Evolutionary conservation across 2,329 filamentous ascomycete species (phyloP).

Genomic region (Aphanocladium album): DNA sequence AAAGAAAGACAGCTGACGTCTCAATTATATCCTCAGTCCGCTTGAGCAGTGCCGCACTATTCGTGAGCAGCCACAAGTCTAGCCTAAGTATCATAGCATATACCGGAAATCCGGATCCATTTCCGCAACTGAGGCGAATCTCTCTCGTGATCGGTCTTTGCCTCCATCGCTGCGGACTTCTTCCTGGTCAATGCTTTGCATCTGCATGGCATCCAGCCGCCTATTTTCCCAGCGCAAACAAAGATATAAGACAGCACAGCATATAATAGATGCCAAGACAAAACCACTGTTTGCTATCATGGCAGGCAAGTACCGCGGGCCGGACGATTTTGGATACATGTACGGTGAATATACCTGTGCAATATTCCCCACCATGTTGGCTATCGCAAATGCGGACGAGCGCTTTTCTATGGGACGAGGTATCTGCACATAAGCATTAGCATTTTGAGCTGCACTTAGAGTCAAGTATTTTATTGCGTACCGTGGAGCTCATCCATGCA

Average conservation of each 20-base stretch:
- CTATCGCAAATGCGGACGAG: constrained; percentile 60
- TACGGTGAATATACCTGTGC: constrained; percentile 44
- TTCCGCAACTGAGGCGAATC: not conserved
- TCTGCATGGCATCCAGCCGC: constrained; percentile 42
- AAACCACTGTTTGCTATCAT: constrained; percentile 61
- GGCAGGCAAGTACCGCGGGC: constrained; percentile 43
- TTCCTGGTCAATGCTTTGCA: constrained; percentile 13
- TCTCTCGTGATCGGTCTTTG: not conserved
- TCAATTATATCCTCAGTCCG: too few relatives aligned
- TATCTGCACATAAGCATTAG: constrained; percentile 26
- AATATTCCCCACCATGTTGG: constrained; percentile 61
- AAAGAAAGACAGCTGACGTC: too few relatives aligned
- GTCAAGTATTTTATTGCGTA: constrained; percentile 17
- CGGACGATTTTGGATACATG: constrained; percentile 39
- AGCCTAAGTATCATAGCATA: not conserved
- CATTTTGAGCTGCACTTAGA: too few relatives aligned
- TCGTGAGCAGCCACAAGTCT: not conserved
- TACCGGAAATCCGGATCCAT: not conserved
- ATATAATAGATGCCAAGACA: constrained; percentile 50
- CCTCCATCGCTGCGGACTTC: not conserved
- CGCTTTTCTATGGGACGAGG: constrained; percentile 65
- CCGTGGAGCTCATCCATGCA: constrained; percentile 14
- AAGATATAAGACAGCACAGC: constrained; percentile 43
- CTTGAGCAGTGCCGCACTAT: not conserved
- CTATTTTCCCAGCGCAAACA: constrained; percentile 55